Percentiles rank a stretch among this genome's conserved stretches.
Evolutionary conservation across 2,329 filamentous ascomycete genomes (phyloP).

Genomic region (Fusarium chaquense): DNA sequence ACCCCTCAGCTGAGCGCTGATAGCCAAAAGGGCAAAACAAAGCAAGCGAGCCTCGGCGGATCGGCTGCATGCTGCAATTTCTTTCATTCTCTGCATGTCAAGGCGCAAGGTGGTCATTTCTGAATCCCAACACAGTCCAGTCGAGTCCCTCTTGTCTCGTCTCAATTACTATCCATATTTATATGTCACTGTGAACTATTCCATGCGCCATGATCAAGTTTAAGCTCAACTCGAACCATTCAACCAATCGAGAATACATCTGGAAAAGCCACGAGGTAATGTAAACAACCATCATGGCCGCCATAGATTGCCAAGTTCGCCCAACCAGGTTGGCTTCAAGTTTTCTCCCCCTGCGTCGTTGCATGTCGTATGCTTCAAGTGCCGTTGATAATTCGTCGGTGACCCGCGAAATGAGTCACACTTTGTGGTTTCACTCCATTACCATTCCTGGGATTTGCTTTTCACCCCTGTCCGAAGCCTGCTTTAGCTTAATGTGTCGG

Average conservation of each 20-base stretch:
- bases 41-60: conserved; percentile 45
- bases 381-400: conserved; percentile 41
- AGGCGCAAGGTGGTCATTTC: conserved; percentile 5
- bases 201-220: conserved; percentile 9
- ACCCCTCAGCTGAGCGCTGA: conserved; percentile 44
- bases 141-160: conserved; percentile 36
- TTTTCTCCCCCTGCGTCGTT: conserved; percentile 32
- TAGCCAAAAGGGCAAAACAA: conserved; percentile 43
- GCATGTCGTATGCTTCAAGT: conserved; percentile 35
- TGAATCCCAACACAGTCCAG: conserved; percentile 12
- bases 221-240: conserved; percentile 22
- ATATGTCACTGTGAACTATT: conserved; percentile 1
- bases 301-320: conserved; percentile 20
- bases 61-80: conserved; percentile 46
- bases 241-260: conserved; percentile 25
- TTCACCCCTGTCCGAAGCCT: conserved; percentile 39
- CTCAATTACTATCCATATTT: conserved; percentile 15
- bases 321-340: conserved; percentile 26
- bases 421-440: conserved; percentile 47
- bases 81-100: conserved; percentile 45
- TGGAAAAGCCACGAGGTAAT: conserved; percentile 31
- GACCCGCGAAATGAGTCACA: conserved; percentile 47
- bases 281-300: conserved; percentile 9
- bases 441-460: conserved; percentile 44
- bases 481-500: conserved; percentile 36